Evolutionary conservation across 805 yeast genomes (phyloP), one percentile per base, ranked within the genome.

Genomic region (Kuraishia floccosa): DNA sequence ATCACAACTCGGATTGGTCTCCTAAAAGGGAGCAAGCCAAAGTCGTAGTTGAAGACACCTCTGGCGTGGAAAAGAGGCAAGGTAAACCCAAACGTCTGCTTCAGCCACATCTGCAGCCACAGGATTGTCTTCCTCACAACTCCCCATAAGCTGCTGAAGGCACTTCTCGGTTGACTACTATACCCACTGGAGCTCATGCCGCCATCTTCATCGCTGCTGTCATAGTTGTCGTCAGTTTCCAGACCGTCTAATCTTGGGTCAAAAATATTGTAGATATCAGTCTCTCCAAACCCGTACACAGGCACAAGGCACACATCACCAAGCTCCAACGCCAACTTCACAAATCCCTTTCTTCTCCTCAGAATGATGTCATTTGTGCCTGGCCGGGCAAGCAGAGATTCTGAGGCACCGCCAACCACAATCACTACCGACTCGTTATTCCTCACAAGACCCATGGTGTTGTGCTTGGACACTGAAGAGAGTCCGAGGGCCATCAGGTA

Each of bases 381-480:
- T 0, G 80, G 76, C 32, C 63, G 60, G 5, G 83, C 72, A 17
- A 83, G 50, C 23, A 91, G 59, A 1, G 93, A 75, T 46, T 91
- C 98, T 36, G 85, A 81, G 0, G 97, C 97, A 0, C 98, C 98
- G 2, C 98, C 98, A 16, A 91, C 76, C 1, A 91, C 97, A 35
- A 91, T 76, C 38, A 89, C 81, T 9, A 87, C 79, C 2, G 94
- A 81, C 42, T 72, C 76, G 39, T 78, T 73, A 35, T 73, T 68
- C 32, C 50, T 54, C 29, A 91, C 62, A 17, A 84, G 61, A 17
- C 76, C 65, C 37, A 68, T 56, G 27, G 91, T 80, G 40, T 87
- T 85, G 28, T 59, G 61, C 33, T 75, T 77, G 0, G 86, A 72
- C 1, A 94, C 96, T 7, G 94, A 75, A 3, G 94, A 79, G 14